Evolutionary conservation across 2,329 filamentous ascomycete genomes (phyloP).

Genomic region (Scedosporium minutisporum): DNA sequence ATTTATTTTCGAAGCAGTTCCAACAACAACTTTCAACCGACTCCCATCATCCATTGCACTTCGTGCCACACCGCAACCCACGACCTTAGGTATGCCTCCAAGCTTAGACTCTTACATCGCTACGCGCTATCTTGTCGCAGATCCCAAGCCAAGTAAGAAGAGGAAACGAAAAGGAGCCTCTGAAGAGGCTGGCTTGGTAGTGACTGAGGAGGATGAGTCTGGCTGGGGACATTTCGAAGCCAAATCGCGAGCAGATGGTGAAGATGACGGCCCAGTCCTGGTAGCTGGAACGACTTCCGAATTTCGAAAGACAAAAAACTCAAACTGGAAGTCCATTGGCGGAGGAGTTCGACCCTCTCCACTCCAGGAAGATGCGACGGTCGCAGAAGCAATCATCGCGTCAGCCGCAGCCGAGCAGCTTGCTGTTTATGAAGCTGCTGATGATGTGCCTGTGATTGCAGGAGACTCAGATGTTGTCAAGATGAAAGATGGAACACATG

Average conservation of each 20-base stretch:
- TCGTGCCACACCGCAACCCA: too few relatives aligned
- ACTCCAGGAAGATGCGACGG: slow-evolving; percentile 23
- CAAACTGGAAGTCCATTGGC: slow-evolving; percentile 66
- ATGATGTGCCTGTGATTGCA: slow-evolving; percentile 39
- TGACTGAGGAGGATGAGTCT: slow-evolving; percentile 54
- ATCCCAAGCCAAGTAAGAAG: slow-evolving; percentile 50
- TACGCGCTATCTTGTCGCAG: slow-evolving; percentile 70
- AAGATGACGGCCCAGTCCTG: slow-evolving; percentile 41
- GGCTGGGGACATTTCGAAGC: slow-evolving; percentile 33
- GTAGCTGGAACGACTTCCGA: slow-evolving; percentile 45
- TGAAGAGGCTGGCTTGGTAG: slow-evolving; percentile 44
- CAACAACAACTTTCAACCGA: too few relatives aligned
- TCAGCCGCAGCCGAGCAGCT: slow-evolving; percentile 59
- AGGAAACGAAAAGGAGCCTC: slow-evolving; percentile 49
- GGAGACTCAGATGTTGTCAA: slow-evolving; percentile 40
- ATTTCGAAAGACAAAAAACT: slow-evolving; percentile 69
- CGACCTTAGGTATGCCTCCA: neutral
- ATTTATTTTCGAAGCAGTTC: too few relatives aligned
- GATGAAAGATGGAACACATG: slow-evolving; percentile 82
- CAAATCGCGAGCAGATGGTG: slow-evolving; percentile 35
- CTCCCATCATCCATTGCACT: too few relatives aligned
- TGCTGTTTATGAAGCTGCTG: slow-evolving; percentile 36
- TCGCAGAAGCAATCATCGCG: slow-evolving; percentile 70
- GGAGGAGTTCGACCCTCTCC: slow-evolving; percentile 16
- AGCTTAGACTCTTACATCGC: slow-evolving; percentile 56